phyloP scores from a whole-genome alignment of 2,329 filamentous ascomycete species.

The Sclerotiophoma versabilis region DNA sequence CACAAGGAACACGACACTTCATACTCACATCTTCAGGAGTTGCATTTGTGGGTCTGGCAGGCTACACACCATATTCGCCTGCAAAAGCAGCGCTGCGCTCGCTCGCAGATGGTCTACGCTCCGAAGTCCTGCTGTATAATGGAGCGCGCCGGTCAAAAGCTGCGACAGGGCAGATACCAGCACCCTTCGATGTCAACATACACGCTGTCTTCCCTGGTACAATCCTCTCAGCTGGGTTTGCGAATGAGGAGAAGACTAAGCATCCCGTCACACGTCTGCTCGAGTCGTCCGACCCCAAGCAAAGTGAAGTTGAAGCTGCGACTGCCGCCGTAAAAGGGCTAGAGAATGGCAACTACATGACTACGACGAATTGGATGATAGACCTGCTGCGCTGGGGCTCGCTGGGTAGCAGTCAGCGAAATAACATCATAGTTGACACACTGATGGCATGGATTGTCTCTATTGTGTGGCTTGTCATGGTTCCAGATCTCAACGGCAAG shows the following conservation, averaged over 20 bases:
- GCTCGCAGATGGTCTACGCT: slow-evolving; percentile 80
- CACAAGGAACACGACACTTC: slow-evolving; percentile 68
- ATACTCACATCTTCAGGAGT: slow-evolving; percentile 84
- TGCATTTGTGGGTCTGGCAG: slow-evolving; percentile 78
- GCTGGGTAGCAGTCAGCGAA: slow-evolving; percentile 61
- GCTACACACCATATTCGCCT: slow-evolving; percentile 84
- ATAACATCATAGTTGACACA: slow-evolving; percentile 62
- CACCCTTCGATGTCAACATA: slow-evolving; percentile 73
- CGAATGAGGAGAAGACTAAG: slow-evolving; percentile 78
- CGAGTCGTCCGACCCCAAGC: slow-evolving; percentile 81
- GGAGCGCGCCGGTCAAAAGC: slow-evolving; percentile 57
- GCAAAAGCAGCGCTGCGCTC: slow-evolving; percentile 85
- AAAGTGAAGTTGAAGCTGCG: slow-evolving; percentile 81
- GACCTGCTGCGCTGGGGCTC: slow-evolving; percentile 70
- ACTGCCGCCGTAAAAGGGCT: slow-evolving; percentile 72
- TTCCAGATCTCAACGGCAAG: slow-evolving; percentile 64
- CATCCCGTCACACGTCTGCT: slow-evolving; percentile 79
- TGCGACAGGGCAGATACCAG: slow-evolving; percentile 45
- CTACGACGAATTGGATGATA: slow-evolving; percentile 78
- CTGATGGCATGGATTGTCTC: slow-evolving; percentile 61
- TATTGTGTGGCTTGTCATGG: slow-evolving; percentile 63
- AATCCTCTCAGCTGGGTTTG: slow-evolving; percentile 78
- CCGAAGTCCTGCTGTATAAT: slow-evolving; percentile 88
- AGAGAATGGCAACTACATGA: slow-evolving; percentile 79
- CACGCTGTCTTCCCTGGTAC: slow-evolving; percentile 85